Conservation (phyloP, 73 alveolate species). For the Tetrahymena borealis region DNA sequence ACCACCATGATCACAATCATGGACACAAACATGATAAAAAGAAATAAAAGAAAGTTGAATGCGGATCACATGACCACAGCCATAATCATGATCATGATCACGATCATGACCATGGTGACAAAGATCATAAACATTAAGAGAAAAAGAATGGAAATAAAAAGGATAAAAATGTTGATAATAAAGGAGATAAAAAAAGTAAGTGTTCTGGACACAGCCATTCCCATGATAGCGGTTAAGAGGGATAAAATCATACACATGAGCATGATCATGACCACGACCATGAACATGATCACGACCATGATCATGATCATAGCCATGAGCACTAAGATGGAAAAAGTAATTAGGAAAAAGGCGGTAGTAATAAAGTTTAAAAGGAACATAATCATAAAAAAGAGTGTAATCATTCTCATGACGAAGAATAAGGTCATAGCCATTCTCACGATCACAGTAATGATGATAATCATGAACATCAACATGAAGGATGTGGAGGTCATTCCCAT, state of each 20-base stretch:
- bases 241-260: not conserved
- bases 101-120: not conserved
- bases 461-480: not conserved
- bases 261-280: constrained; percentile 3
- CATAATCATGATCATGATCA: not conserved
- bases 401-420: not conserved
- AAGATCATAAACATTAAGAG: not conserved
- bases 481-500: not conserved
- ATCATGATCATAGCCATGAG: constrained; percentile 2
- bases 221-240: not conserved
- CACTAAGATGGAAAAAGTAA: constrained; percentile 18
- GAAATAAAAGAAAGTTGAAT: constrained; percentile 5
- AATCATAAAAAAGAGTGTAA: not conserved
- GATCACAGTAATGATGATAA: constrained; percentile 1
- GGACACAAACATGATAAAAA: constrained; percentile 25
- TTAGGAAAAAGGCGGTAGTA: constrained; percentile 1
- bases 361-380: not conserved
- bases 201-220: not conserved
- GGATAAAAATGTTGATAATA: not conserved
- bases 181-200: not conserved
- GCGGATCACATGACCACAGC: not conserved
- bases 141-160: constrained; percentile 1
- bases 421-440: not conserved
- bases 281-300: constrained; percentile 11
- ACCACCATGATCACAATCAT: constrained; percentile 27